phyloP scores from a whole-genome alignment of 2,329 filamentous ascomycete genomes.

The Hyphodiscus sp. region DNA sequence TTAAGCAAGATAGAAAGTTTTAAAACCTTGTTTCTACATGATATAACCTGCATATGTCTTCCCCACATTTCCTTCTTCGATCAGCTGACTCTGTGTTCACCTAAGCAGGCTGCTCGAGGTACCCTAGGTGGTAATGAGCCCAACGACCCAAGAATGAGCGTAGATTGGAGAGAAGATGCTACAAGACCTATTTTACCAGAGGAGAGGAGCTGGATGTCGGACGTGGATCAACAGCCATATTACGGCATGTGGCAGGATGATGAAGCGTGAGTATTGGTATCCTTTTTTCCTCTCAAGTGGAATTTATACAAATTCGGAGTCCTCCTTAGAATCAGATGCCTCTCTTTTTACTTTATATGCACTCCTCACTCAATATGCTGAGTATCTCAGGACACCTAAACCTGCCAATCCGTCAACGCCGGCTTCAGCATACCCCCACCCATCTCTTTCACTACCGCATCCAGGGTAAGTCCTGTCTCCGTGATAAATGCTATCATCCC shows the following conservation, averaged over 20 bases:
- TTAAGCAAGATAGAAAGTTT: neutral
- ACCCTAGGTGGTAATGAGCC: neutral
- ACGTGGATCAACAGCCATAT: slow-evolving; percentile 6
- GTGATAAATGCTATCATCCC: neutral
- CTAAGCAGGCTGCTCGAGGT: neutral
- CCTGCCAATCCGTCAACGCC: slow-evolving; percentile 6
- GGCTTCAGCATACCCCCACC: slow-evolving; percentile 27
- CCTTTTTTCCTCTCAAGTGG: neutral
- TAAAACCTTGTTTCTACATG: neutral
- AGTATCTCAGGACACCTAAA: slow-evolving; percentile 15
- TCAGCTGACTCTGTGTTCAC: neutral
- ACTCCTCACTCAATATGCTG: neutral
- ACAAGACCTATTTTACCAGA: neutral
- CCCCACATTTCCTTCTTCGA: neutral
- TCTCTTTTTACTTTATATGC: neutral
- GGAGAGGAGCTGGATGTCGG: slow-evolving; percentile 1
- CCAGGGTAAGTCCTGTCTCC: neutral
- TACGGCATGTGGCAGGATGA: neutral
- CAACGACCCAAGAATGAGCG: slow-evolving; percentile 1
- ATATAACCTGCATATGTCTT: neutral
- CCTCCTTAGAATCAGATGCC: neutral
- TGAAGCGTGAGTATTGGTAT: neutral
- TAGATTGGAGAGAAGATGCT: neutral
- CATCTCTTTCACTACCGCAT: slow-evolving; percentile 33
- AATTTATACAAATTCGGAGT: neutral